Conservation (phyloP, 768 basidiomycete species). For the Phanerodontia chrysosporium region DNA sequence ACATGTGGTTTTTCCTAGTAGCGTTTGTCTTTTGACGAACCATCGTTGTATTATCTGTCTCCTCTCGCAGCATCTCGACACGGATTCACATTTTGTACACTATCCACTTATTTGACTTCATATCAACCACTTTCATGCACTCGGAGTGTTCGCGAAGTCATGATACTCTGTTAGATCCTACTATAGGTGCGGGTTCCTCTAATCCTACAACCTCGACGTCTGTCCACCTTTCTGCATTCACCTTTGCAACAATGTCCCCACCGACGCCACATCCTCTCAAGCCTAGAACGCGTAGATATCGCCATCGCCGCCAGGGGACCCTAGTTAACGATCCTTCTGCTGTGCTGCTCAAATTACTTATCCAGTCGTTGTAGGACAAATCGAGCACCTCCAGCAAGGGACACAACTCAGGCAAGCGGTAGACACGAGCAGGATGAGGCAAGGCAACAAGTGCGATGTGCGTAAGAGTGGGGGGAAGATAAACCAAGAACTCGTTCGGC, state of each 20-base stretch:
- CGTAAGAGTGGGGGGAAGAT: slow-evolving; percentile 61
- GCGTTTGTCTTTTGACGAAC: no score
- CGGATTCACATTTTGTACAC: neutral
- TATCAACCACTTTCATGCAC: neutral
- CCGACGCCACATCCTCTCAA: slow-evolving; percentile 50
- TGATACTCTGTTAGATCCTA: neutral
- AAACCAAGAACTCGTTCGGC: slow-evolving; percentile 36
- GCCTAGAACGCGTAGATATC: slow-evolving; percentile 48
- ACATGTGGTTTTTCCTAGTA: neutral
- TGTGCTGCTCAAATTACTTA: slow-evolving; percentile 18
- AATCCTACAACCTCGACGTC: slow-evolving; percentile 47
- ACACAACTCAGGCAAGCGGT: slow-evolving; percentile 53
- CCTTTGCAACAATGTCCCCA: slow-evolving; percentile 33
- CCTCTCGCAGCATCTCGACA: no score
- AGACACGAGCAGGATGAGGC: slow-evolving; percentile 43
- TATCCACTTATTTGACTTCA: neutral
- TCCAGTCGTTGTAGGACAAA: slow-evolving; percentile 61
- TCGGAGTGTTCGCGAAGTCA: neutral
- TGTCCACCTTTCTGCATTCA: slow-evolving; percentile 65
- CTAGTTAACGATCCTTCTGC: slow-evolving; percentile 36
- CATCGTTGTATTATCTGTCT: no score
- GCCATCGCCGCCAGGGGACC: slow-evolving; percentile 58
- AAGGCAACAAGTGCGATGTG: slow-evolving; percentile 56
- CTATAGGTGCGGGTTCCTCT: neutral
- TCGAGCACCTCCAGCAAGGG: slow-evolving; percentile 63